Evolutionary conservation across 768 basidiomycete species (phyloP).

Genomic region (Bullera alba): DNA sequence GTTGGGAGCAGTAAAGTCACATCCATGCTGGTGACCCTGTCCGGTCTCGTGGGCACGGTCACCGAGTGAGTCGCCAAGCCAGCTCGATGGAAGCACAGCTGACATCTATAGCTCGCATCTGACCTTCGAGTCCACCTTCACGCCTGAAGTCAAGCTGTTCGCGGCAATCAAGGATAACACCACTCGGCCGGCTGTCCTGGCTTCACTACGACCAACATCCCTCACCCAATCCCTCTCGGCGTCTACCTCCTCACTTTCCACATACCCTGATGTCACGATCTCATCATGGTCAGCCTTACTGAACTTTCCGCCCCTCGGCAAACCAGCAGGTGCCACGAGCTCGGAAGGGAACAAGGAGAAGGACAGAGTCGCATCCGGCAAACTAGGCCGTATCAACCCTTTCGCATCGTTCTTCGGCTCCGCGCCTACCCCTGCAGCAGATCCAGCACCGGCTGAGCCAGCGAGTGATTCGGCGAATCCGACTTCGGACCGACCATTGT

Average conservation of each 20-base stretch:
- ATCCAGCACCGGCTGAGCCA: neutral
- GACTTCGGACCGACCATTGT: slow-evolving; percentile 5
- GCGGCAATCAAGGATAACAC: slow-evolving; percentile 24
- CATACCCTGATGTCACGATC: slow-evolving; percentile 46
- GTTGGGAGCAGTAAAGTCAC: slow-evolving; percentile 1
- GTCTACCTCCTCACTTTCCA: too few species aligned
- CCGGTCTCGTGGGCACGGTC: slow-evolving; percentile 70
- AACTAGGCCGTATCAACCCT: slow-evolving; percentile 56
- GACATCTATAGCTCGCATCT: slow-evolving; percentile 25
- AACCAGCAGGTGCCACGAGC: slow-evolving; percentile 49
- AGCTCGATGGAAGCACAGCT: slow-evolving; percentile 2
- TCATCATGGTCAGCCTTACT: slow-evolving; percentile 49
- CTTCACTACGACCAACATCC: slow-evolving; percentile 24
- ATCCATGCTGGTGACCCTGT: slow-evolving; percentile 59
- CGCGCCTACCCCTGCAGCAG: slow-evolving; percentile 41
- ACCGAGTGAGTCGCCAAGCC: slow-evolving; percentile 52
- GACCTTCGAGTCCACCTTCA: slow-evolving; percentile 51
- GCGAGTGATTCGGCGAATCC: neutral
- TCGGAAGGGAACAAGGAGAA: slow-evolving; percentile 50
- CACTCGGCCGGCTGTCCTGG: slow-evolving; percentile 19
- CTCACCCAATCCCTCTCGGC: neutral
- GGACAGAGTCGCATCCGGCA: slow-evolving; percentile 27
- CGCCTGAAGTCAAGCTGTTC: slow-evolving; percentile 38
- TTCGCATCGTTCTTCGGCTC: slow-evolving; percentile 74
- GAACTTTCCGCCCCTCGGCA: slow-evolving; percentile 41